Percentiles rank a stretch among this genome's conserved stretches.
Conservation (phyloP, 225 moss, liverwort and hornwort species). For the Marchantia polymorpha region DNA sequence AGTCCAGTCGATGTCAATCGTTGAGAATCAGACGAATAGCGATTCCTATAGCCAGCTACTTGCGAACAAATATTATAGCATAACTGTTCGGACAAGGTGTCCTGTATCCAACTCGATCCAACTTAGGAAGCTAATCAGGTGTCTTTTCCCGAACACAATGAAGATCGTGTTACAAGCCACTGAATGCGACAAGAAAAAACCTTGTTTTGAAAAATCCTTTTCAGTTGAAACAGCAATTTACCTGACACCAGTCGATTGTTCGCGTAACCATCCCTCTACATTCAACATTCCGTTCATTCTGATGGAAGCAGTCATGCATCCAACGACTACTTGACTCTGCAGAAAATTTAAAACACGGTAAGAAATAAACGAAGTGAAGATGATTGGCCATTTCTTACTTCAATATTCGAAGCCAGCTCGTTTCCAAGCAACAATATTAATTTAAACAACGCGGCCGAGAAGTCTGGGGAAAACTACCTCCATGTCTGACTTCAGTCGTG, state of each 20-base stretch:
- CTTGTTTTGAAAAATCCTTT: too few species aligned
- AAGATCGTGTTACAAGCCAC: too few species aligned
- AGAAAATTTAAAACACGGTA: not conserved
- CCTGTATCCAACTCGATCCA: too few species aligned
- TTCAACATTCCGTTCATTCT: conserved; percentile 92
- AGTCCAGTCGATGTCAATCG: too few species aligned
- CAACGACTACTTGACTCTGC: conserved; percentile 73
- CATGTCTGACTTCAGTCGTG: conserved; percentile 95
- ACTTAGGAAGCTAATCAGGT: too few species aligned
- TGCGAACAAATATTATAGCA: too few species aligned
- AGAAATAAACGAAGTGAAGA: not conserved
- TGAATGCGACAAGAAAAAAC: too few species aligned
- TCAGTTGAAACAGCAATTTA: conserved; percentile 14
- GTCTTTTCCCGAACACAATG: too few species aligned
- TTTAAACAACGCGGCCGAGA: not conserved
- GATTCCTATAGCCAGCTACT: too few species aligned
- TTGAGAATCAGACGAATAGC: too few species aligned
- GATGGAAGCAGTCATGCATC: conserved; percentile 79
- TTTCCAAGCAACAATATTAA: not conserved
- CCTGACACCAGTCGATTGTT: conserved; percentile 98
- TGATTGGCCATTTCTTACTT: not conserved
- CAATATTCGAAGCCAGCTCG: not conserved
- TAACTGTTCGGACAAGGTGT: too few species aligned
- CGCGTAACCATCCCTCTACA: conserved; percentile 83
- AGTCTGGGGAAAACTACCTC: conserved; percentile 42